These are phyloP conservation scores for Xylaria longipes DNA, from an alignment of 495 filamentous ascomycete species.

Conservation along the genomic window DNA sequence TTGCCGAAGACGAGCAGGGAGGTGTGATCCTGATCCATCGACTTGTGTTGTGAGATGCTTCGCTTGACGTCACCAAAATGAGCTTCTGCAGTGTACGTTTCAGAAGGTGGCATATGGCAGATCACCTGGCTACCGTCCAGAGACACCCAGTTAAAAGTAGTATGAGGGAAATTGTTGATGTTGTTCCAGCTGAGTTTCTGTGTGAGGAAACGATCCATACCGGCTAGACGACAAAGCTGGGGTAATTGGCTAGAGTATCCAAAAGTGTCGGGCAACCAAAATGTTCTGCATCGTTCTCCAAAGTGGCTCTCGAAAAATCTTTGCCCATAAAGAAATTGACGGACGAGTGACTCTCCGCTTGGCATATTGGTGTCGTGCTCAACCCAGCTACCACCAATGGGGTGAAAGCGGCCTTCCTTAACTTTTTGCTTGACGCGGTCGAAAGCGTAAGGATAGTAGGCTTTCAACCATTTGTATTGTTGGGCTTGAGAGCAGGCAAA, in stretches of 20 bases:
- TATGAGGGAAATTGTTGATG: slow-evolving; percentile 98
- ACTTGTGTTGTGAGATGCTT: slow-evolving; percentile 92
- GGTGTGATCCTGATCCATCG: slow-evolving; percentile 85
- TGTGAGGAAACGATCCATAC: slow-evolving; percentile 95
- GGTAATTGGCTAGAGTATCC: slow-evolving; percentile 95
- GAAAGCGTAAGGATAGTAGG: slow-evolving; percentile 84
- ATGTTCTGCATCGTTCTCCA: slow-evolving; percentile 84
- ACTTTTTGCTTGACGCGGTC: slow-evolving; percentile 91
- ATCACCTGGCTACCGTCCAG: slow-evolving; percentile 95
- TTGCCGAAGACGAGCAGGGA: slow-evolving; percentile 93
- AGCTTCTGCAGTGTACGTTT: slow-evolving; percentile 94
- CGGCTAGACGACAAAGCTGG: slow-evolving; percentile 87
- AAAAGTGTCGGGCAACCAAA: slow-evolving; percentile 98
- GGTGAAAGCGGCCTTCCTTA: slow-evolving; percentile 88
- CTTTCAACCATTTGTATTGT: slow-evolving; percentile 96
- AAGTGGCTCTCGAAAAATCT: slow-evolving; percentile 94
- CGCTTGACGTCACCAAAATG: slow-evolving; percentile 95
- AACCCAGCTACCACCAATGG: slow-evolving; percentile 97
- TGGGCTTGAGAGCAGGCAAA: slow-evolving; percentile 94
- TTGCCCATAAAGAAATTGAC: slow-evolving; percentile 96
- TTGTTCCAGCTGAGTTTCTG: slow-evolving; percentile 95
- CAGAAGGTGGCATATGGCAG: slow-evolving; percentile 93
- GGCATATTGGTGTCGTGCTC: slow-evolving; percentile 99
- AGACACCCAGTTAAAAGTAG: slow-evolving; percentile 97
- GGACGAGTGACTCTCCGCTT: slow-evolving; percentile 88